phyloP scores from a whole-genome alignment of 2,329 filamentous ascomycete genomes.

The Gyromitra esculenta region DNA sequence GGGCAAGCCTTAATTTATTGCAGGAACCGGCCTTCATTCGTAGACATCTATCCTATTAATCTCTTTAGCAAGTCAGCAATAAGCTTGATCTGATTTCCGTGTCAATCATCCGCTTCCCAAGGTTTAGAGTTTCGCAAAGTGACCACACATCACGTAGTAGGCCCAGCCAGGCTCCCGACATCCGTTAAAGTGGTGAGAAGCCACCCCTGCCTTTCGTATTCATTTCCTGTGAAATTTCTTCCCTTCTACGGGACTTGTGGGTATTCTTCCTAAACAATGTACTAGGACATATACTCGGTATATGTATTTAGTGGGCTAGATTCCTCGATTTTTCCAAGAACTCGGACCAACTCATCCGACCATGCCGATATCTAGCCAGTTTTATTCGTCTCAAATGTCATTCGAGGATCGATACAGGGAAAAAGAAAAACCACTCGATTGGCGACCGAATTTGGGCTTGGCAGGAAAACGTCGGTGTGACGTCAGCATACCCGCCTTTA shows the following conservation, averaged over 20 bases:
- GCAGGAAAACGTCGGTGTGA: constrained; percentile 32
- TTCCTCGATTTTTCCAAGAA: background rate
- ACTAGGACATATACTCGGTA: background rate
- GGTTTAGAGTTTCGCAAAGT: background rate
- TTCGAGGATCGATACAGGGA: background rate
- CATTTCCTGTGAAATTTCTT: background rate
- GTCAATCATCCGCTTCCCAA: background rate
- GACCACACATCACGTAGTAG: too few relatives aligned
- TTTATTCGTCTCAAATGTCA: background rate
- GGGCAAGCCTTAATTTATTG: background rate
- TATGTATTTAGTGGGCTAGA: background rate
- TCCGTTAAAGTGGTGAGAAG: too few relatives aligned
- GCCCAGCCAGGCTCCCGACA: too few relatives aligned
- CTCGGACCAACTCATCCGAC: constrained; percentile 7
- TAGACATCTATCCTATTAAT: background rate
- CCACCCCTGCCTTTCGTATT: background rate
- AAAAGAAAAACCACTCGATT: background rate
- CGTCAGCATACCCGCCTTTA: constrained; percentile 26
- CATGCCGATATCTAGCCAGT: background rate
- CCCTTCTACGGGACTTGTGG: background rate
- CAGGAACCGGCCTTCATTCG: background rate
- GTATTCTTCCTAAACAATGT: too few relatives aligned
- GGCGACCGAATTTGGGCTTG: background rate
- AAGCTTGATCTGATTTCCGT: background rate
- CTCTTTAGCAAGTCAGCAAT: background rate